Evolutionary conservation across 331 rosid species (phyloP).

Genomic region (Erythrophleum ivorense): DNA sequence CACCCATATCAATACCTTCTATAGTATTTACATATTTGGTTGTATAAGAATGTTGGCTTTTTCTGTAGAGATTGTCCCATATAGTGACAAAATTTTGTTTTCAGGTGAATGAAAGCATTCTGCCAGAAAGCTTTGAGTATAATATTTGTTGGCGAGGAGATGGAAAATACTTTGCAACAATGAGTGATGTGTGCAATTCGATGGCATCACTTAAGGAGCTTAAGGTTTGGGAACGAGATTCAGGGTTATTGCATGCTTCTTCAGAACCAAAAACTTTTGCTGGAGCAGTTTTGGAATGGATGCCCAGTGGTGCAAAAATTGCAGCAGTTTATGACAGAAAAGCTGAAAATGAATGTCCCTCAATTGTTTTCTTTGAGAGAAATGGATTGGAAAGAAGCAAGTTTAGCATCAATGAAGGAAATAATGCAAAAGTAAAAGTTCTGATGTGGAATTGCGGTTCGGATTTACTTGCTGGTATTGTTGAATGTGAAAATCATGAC

Average conservation of each 20-base stretch:
- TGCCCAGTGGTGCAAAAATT: slow-evolving; percentile 97
- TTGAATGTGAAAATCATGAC: slow-evolving; percentile 71
- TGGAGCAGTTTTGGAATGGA: slow-evolving; percentile 86
- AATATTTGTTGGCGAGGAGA: slow-evolving; percentile 94
- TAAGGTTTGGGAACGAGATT: slow-evolving; percentile 90
- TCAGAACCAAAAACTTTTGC: slow-evolving; percentile 69
- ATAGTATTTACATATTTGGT: background rate
- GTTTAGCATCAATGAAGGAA: slow-evolving; percentile 67
- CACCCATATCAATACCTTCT: background rate
- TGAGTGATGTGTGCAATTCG: slow-evolving; percentile 51
- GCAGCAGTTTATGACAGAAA: slow-evolving; percentile 76
- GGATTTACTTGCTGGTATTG: slow-evolving; percentile 90
- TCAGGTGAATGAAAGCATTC: slow-evolving; percentile 63
- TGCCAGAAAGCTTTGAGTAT: slow-evolving; percentile 35
- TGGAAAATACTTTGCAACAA: slow-evolving; percentile 86
- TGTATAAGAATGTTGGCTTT: background rate
- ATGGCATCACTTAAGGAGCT: slow-evolving; percentile 57
- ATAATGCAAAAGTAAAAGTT: slow-evolving; percentile 56
- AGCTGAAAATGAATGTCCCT: slow-evolving; percentile 66
- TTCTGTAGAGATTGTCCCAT: slow-evolving; percentile 3
- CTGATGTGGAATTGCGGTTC: slow-evolving; percentile 96
- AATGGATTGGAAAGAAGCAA: slow-evolving; percentile 87
- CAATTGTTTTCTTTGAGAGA: slow-evolving; percentile 87
- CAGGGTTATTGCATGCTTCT: slow-evolving; percentile 75
- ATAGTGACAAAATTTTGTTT: slow-evolving; percentile 32